phyloP scores from a whole-genome alignment of 306 rosid species.

The Myrica gale region DNA sequence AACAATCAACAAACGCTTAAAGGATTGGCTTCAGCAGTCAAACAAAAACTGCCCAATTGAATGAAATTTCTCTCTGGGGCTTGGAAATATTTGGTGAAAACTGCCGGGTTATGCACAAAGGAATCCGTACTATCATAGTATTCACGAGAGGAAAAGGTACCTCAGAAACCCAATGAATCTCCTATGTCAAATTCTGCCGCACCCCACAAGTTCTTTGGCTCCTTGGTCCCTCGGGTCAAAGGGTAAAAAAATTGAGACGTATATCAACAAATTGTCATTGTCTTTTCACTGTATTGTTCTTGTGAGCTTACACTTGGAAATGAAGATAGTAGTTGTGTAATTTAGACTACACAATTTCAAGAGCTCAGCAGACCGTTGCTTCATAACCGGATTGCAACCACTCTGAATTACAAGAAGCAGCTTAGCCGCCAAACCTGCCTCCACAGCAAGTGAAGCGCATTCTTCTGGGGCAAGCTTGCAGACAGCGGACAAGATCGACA shows the following conservation, averaged over 20 bases:
- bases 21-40: neutral
- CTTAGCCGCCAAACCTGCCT: constrained; percentile 79
- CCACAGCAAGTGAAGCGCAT: constrained; percentile 64
- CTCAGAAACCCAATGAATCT: constrained; percentile 31
- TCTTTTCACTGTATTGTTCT: constrained; percentile 64
- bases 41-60: neutral
- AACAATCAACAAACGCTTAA: neutral
- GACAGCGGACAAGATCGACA: constrained; percentile 71
- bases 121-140: constrained; percentile 6
- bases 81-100: neutral
- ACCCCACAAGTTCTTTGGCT: constrained; percentile 21
- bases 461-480: constrained; percentile 73
- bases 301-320: constrained; percentile 82
- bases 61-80: neutral
- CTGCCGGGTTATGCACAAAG: neutral
- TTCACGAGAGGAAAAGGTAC: constrained; percentile 31
- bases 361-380: constrained; percentile 69
- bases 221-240: constrained; percentile 14
- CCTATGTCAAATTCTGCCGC: constrained; percentile 4
- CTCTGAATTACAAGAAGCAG: constrained; percentile 79
- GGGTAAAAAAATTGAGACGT: constrained; percentile 12
- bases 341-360: constrained; percentile 72
- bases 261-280: constrained; percentile 34
- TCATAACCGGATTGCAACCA: constrained; percentile 65
- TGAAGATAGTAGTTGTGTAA: constrained; percentile 60